These are phyloP conservation scores for Myrmaecium sp. DNA, from an alignment of 2,329 filamentous ascomycete genomes.

Conservation along the genomic window DNA sequence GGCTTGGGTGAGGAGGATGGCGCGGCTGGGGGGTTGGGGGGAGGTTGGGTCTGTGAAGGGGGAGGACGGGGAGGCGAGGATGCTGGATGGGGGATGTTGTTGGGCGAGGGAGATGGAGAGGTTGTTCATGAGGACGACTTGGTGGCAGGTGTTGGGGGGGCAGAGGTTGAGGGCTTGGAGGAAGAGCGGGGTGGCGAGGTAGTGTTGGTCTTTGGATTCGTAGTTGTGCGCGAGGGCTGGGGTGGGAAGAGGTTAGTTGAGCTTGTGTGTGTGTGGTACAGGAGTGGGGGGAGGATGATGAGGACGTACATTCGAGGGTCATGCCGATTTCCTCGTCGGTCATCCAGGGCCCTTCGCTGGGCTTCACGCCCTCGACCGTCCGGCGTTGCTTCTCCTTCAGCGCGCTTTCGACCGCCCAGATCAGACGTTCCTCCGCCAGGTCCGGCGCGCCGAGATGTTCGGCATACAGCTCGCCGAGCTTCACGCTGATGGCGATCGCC, in stretches of 20 bases:
- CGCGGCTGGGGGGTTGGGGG: conserved; percentile 1
- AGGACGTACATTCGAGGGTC: conserved; percentile 44
- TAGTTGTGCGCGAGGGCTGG: conserved; percentile 61
- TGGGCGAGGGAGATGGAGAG: conserved; percentile 58
- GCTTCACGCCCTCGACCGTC: conserved; percentile 47
- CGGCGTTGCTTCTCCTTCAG: conserved; percentile 58
- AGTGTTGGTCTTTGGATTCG: conserved; percentile 54
- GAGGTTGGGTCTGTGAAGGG: conserved; percentile 6
- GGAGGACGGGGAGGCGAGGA: conserved; percentile 13
- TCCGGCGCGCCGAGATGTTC: conserved; percentile 59
- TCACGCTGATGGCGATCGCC: conserved; percentile 59
- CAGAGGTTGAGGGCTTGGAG: conserved; percentile 65
- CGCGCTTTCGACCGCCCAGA: conserved; percentile 68
- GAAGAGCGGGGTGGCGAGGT: conserved; percentile 71
- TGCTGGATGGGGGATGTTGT: conserved; percentile 21
- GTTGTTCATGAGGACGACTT: conserved; percentile 75
- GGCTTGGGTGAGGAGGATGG: conserved; percentile 48
- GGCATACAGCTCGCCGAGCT: conserved; percentile 70
- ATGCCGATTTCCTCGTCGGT: conserved; percentile 55
- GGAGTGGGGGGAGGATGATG: conserved; percentile 3
- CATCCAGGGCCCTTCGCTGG: conserved; percentile 57
- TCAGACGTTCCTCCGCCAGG: conserved; percentile 55
- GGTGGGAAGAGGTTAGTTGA: conserved; percentile 16
- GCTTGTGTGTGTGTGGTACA: conserved; percentile 3
- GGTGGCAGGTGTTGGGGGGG: conserved; percentile 51